Percentiles rank a stretch among this genome's conserved stretches.
Conservation (phyloP, 768 basidiomycete species). For the Kwoniella shandongensis region DNA sequence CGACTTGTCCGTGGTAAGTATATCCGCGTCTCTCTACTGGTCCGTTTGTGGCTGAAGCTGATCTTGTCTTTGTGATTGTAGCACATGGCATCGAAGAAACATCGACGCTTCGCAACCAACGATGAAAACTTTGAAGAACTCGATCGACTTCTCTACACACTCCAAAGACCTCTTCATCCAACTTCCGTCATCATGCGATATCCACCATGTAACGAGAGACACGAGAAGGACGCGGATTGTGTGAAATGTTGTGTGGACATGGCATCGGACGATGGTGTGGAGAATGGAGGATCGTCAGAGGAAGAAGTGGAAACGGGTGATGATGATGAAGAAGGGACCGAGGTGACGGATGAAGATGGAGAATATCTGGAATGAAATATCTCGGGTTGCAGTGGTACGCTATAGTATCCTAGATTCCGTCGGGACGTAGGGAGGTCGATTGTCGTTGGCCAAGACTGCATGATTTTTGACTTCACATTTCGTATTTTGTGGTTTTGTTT, state of each 20-base stretch:
- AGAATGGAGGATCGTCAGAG: not conserved
- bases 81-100: conserved; percentile 73
- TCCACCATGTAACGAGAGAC: conserved; percentile 24
- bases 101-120: conserved; percentile 77
- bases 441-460: no score
- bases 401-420: no score
- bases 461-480: no score
- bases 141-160: conserved; percentile 64
- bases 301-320: not conserved
- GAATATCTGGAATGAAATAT: no score
- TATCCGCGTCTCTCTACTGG: not conserved
- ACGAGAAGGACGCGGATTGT: conserved; percentile 14
- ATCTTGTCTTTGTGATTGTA: conserved; percentile 50
- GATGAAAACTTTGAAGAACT: conserved; percentile 74
- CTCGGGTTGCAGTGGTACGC: no score
- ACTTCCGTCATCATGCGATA: not conserved
- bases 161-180: conserved; percentile 37
- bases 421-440: no score
- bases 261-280: conserved; percentile 7
- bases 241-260: conserved; percentile 12
- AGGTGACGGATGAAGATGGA: not conserved
- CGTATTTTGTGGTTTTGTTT: no score
- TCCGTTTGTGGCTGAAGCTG: not conserved
- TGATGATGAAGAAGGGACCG: not conserved
- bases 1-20: conserved; percentile 74